Evolutionary conservation across 768 basidiomycete species (phyloP).

Genomic region (Agrocybe chaxingu): DNA sequence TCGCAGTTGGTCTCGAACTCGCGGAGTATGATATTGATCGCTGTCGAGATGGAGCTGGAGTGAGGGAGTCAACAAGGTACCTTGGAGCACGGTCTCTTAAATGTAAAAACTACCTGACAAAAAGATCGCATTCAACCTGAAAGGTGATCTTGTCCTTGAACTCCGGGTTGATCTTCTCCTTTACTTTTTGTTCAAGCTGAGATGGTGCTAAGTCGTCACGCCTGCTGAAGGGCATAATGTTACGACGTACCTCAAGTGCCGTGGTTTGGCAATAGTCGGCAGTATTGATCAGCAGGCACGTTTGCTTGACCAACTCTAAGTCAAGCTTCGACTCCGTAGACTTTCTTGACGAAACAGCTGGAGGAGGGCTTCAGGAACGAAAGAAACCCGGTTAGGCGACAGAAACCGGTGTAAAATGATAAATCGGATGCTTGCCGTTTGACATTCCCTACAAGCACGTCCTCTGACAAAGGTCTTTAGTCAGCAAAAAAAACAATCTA

Average conservation of each 20-base stretch:
- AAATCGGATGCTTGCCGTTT: slow-evolving; percentile 51
- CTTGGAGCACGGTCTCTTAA: background rate
- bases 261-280: slow-evolving; percentile 97
- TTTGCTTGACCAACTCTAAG: slow-evolving; percentile 68
- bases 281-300: slow-evolving; percentile 91
- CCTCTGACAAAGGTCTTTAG: slow-evolving; percentile 50
- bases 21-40: slow-evolving; percentile 73
- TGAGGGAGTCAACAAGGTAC: background rate
- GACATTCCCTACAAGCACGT: slow-evolving; percentile 71
- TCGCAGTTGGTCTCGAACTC: slow-evolving; percentile 89
- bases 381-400: background rate
- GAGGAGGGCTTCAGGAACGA: slow-evolving; percentile 29
- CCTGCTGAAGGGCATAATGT: background rate
- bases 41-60: slow-evolving; percentile 75
- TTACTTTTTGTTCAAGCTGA: slow-evolving; percentile 91
- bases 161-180: slow-evolving; percentile 72
- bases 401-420: background rate
- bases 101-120: slow-evolving; percentile 63
- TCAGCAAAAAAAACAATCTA: slow-evolving; percentile 8
- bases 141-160: slow-evolving; percentile 79
- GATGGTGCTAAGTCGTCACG: background rate
- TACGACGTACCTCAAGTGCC: slow-evolving; percentile 65
- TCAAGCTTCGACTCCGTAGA: slow-evolving; percentile 84
- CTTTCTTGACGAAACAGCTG: slow-evolving; percentile 42
- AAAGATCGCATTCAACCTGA: slow-evolving; percentile 83